Conservation (phyloP, 1,284 basidiomycete species). For the Kwoniella shivajii region DNA sequence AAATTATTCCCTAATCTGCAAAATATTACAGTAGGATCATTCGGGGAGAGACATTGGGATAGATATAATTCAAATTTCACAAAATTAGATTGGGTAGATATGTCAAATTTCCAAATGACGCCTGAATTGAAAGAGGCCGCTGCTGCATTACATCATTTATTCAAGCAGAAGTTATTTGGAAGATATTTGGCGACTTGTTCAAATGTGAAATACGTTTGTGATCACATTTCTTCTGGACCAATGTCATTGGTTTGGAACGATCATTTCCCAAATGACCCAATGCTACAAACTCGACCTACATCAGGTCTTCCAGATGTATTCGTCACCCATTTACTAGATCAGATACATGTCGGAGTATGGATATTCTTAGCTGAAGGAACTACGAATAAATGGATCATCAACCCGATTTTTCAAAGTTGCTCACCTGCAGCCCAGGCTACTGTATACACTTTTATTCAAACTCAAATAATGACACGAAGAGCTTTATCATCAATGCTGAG, state of each 20-base stretch:
- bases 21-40: neutral
- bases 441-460: neutral
- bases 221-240: neutral
- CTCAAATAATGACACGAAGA: neutral
- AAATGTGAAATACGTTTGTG: neutral
- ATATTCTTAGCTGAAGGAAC: neutral
- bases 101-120: too few species aligned
- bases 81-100: neutral
- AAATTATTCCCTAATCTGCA: neutral
- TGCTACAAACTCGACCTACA: neutral
- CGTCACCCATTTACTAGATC: slow-evolving; percentile 2
- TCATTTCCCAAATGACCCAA: slow-evolving; percentile 7
- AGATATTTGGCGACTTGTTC: neutral
- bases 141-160: neutral
- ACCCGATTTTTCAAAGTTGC: neutral
- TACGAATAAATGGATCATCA: slow-evolving; percentile 1
- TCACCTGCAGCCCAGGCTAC: neutral
- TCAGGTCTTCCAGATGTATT: neutral
- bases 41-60: slow-evolving; percentile 1
- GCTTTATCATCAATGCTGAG: neutral
- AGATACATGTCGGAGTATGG: slow-evolving; percentile 3
- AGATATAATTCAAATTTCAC: slow-evolving; percentile 1
- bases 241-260: neutral
- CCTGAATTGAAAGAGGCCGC: neutral
- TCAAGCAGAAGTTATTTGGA: slow-evolving; percentile 5